Conservation (phyloP, 2,329 filamentous ascomycete genomes). For the Lecanicillium sp. region DNA sequence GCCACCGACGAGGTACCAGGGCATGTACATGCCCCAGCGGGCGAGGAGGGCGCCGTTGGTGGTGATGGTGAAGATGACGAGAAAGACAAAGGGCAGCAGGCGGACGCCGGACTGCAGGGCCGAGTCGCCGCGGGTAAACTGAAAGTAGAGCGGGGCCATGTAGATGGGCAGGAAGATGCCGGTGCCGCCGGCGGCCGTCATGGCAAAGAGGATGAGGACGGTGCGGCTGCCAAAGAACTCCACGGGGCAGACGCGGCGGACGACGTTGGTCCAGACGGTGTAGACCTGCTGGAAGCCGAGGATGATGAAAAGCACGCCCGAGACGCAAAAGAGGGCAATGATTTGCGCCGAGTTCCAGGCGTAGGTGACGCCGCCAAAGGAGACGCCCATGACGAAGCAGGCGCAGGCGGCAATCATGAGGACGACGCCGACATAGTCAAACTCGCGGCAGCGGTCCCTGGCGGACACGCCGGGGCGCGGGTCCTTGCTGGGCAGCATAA, state of each 20-base stretch:
- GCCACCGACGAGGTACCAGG: constrained; percentile 33
- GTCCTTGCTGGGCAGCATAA: constrained; percentile 20
- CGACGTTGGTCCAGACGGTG: constrained; percentile 26
- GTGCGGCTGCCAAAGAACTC: background rate
- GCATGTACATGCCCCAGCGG: constrained; percentile 32
- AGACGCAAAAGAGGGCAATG: constrained; percentile 39
- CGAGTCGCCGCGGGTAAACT: constrained; percentile 37
- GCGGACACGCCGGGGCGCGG: constrained; percentile 17
- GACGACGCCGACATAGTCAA: constrained; percentile 38
- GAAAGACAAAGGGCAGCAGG: constrained; percentile 34
- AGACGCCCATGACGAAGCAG: constrained; percentile 38
- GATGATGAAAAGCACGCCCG: constrained; percentile 28
- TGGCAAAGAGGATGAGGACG: background rate
- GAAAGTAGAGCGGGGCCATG: constrained; percentile 45
- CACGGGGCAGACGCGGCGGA: constrained; percentile 17
- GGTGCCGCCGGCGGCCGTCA: constrained; percentile 21
- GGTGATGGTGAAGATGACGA: constrained; percentile 29
- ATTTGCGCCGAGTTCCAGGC: constrained; percentile 36
- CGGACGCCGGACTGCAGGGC: constrained; percentile 30
- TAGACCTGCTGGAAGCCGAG: constrained; percentile 33
- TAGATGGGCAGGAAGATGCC: constrained; percentile 30
- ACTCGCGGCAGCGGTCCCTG: constrained; percentile 22
- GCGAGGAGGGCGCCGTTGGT: constrained; percentile 30
- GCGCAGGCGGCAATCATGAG: constrained; percentile 34
- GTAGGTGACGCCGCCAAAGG: constrained; percentile 41